These are phyloP conservation scores for Mimosa pudica DNA, from an alignment of 306 rosid species.

Conservation along the genomic window DNA sequence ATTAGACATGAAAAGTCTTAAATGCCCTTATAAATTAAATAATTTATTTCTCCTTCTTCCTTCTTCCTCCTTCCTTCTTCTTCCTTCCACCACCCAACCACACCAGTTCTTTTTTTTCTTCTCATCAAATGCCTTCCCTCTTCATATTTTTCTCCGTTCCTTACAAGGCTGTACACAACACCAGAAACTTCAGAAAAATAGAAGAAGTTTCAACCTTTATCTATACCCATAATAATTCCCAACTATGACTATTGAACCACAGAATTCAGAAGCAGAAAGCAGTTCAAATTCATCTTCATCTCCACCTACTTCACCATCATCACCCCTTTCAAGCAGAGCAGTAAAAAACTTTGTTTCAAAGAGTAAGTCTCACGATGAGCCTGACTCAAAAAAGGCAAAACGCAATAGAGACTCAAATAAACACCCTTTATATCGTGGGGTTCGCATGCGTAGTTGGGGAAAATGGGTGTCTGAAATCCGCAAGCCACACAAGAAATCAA, in stretches of 20 bases:
- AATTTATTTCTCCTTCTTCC: no score
- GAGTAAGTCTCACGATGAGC: background rate
- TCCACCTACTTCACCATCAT: slow-evolving; percentile 38
- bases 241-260: slow-evolving; percentile 41
- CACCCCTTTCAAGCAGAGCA: background rate
- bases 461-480: slow-evolving; percentile 99
- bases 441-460: slow-evolving; percentile 93
- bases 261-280: slow-evolving; percentile 46
- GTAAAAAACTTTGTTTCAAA: background rate
- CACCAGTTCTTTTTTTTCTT: no score
- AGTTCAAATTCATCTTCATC: slow-evolving; percentile 44
- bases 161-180: background rate
- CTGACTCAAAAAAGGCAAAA: slow-evolving; percentile 40
- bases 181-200: background rate
- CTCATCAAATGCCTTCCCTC: no score
- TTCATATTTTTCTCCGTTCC: background rate
- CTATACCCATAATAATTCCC: background rate
- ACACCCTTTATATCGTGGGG: slow-evolving; percentile 77
- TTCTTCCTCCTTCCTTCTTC: no score
- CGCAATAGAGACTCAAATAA: slow-evolving; percentile 60
- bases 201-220: background rate
- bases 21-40: no score
- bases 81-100: no score
- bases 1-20: no score
- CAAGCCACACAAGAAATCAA: slow-evolving; percentile 88